phyloP scores from a whole-genome alignment of 805 yeast genomes.

The Geotrichum ghanense region DNA sequence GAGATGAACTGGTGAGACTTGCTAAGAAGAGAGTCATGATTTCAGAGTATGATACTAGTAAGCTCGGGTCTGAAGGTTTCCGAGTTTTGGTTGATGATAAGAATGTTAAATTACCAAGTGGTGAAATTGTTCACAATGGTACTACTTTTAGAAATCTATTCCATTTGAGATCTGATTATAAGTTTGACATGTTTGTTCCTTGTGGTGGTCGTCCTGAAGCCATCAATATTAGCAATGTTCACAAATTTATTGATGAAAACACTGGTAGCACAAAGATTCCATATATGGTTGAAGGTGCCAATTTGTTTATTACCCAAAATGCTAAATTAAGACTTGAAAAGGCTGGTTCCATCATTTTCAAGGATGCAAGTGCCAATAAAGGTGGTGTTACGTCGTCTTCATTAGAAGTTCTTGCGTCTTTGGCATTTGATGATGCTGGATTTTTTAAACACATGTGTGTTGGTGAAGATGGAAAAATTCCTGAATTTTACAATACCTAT shows the following conservation, averaged over 20 bases:
- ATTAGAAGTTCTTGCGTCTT: conserved; percentile 86
- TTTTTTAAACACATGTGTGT: conserved; percentile 75
- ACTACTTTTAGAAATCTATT: conserved; percentile 81
- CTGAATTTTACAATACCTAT: conserved; percentile 70
- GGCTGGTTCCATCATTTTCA: conserved; percentile 79
- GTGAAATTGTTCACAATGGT: conserved; percentile 67
- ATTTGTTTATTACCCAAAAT: conserved; percentile 85
- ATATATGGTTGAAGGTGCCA: conserved; percentile 95
- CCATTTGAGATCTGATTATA: conserved; percentile 64
- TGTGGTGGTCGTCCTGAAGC: conserved; percentile 99
- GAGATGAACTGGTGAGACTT: conserved; percentile 61
- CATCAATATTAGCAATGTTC: conserved; percentile 75
- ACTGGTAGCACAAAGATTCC: conserved; percentile 73
- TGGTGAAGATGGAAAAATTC: conserved; percentile 33
- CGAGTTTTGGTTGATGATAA: conserved; percentile 76
- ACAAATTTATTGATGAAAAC: conserved; percentile 59
- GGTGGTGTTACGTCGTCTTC: conserved; percentile 99
- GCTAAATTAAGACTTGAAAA: conserved; percentile 80
- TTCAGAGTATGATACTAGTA: conserved; percentile 50
- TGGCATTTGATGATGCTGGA: conserved; percentile 76
- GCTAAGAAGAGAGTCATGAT: conserved; percentile 73
- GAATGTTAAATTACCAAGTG: conserved; percentile 68
- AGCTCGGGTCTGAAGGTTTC: conserved; percentile 67
- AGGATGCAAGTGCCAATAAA: conserved; percentile 94
- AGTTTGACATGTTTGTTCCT: conserved; percentile 82